phyloP scores from a whole-genome alignment of 345 rosid genomes.

The Lumnitzera racemosa region DNA sequence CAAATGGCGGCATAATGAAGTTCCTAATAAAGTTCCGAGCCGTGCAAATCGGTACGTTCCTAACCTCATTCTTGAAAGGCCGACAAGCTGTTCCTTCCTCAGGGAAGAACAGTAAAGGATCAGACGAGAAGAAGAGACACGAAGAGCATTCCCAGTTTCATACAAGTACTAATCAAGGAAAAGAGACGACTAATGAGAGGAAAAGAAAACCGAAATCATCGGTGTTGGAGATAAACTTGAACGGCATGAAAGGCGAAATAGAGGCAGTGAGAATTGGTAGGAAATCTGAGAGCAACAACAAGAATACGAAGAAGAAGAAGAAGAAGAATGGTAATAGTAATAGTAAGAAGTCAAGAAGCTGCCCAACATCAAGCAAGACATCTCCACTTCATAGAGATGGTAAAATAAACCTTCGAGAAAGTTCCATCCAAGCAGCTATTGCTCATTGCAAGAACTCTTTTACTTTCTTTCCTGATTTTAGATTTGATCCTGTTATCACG shows the following conservation, averaged over 20 bases:
- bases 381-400: constrained; percentile 18
- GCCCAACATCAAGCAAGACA: constrained; percentile 11
- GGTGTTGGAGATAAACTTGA: not conserved
- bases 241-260: not conserved
- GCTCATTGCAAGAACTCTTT: constrained; percentile 37
- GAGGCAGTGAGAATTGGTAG: not conserved
- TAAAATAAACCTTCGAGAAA: constrained; percentile 6
- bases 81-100: not conserved
- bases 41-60: constrained; percentile 13
- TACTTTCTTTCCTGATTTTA: constrained; percentile 14
- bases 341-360: constrained; percentile 1
- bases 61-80: constrained; percentile 22
- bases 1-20: constrained; percentile 14
- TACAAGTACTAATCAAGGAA: not conserved
- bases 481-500: not conserved
- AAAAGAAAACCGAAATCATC: not conserved
- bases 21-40: constrained; percentile 25
- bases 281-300: not conserved
- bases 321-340: not conserved
- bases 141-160: constrained; percentile 3
- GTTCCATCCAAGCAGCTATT: constrained; percentile 34
- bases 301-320: not conserved
- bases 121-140: not conserved
- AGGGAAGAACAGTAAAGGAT: not conserved
- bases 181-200: not conserved